Conservation (phyloP, 805 yeast species). For the Candida insectorum region DNA sequence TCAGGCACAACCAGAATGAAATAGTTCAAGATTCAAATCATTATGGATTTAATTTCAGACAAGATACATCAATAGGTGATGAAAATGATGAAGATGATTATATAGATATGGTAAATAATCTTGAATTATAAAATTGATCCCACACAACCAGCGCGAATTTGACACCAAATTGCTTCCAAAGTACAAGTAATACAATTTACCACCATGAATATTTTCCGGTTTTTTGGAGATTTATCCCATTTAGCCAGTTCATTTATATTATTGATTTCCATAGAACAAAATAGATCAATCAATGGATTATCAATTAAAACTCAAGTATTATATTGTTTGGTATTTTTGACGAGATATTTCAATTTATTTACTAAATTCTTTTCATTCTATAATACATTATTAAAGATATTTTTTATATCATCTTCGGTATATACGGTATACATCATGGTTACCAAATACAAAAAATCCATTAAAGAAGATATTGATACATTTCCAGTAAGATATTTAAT, state of each 20-base stretch:
- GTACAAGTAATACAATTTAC: neutral
- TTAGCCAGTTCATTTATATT: constrained; percentile 74
- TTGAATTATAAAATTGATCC: constrained; percentile 4
- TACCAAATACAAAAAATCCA: constrained; percentile 54
- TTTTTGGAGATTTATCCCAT: constrained; percentile 77
- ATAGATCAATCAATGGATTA: constrained; percentile 74
- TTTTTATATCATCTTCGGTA: constrained; percentile 71
- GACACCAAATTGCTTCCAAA: neutral
- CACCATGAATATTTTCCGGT: constrained; percentile 40
- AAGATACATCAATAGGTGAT: constrained; percentile 1
- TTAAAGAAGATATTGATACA: constrained; percentile 60
- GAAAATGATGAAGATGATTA: constrained; percentile 23
- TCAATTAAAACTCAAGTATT: constrained; percentile 85
- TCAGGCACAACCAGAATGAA: constrained; percentile 6
- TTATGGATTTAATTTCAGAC: constrained; percentile 9
- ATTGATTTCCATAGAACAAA: constrained; percentile 61
- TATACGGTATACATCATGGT: constrained; percentile 75
- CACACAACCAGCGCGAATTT: neutral
- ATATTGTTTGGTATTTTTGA: constrained; percentile 47
- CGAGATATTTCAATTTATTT: constrained; percentile 41
- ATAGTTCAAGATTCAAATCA: constrained; percentile 2
- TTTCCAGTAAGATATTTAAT: constrained; percentile 73
- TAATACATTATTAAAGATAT: constrained; percentile 75
- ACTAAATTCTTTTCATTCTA: constrained; percentile 62
- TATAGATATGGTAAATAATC: constrained; percentile 6